A percentile compares a stretch with the other conserved stretches of the same genome.
phyloP scores from a whole-genome alignment of 805 yeast species.

The Wickerhamiella sergipiensis region DNA sequence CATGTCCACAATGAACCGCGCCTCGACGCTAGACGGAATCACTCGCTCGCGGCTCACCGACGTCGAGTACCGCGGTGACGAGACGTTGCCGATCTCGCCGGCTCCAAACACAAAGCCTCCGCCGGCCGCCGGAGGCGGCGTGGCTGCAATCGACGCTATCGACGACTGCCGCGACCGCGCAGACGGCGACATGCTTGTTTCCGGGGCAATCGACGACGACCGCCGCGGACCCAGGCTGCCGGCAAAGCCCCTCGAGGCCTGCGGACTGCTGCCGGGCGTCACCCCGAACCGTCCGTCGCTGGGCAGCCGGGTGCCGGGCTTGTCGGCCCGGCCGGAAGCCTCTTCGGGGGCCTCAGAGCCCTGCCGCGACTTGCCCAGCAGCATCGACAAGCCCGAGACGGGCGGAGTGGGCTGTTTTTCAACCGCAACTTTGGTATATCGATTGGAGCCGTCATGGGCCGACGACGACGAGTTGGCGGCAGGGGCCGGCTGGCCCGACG shows the following conservation, averaged over 20 bases:
- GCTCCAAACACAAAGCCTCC: conserved; percentile 20
- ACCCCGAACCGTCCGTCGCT: background rate
- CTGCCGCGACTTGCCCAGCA: conserved; percentile 8
- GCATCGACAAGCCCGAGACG: conserved; percentile 15
- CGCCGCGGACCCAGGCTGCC: background rate
- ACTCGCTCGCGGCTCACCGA: conserved; percentile 11
- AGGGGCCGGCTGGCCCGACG: background rate
- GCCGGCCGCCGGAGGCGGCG: conserved; percentile 9
- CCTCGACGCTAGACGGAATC: conserved; percentile 37
- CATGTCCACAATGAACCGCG: conserved; percentile 71
- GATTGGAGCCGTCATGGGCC: background rate
- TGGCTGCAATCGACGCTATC: conserved; percentile 1
- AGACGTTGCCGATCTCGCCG: conserved; percentile 20
- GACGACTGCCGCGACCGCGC: background rate
- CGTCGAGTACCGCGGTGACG: conserved; percentile 18
- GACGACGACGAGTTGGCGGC: background rate
- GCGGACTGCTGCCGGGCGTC: background rate
- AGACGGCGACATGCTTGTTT: background rate
- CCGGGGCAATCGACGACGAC: background rate
- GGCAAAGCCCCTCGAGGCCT: background rate
- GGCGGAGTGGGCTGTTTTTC: conserved; percentile 3
- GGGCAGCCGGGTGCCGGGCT: background rate
- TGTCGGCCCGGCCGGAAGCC: background rate
- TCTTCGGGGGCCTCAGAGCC: background rate
- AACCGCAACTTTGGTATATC: conserved; percentile 1